A percentile compares a stretch with the other conserved stretches of the same genome.
These are phyloP conservation scores for Tolypocladium paradoxum DNA, from an alignment of 2,329 filamentous ascomycete genomes.

Conservation along the genomic window DNA sequence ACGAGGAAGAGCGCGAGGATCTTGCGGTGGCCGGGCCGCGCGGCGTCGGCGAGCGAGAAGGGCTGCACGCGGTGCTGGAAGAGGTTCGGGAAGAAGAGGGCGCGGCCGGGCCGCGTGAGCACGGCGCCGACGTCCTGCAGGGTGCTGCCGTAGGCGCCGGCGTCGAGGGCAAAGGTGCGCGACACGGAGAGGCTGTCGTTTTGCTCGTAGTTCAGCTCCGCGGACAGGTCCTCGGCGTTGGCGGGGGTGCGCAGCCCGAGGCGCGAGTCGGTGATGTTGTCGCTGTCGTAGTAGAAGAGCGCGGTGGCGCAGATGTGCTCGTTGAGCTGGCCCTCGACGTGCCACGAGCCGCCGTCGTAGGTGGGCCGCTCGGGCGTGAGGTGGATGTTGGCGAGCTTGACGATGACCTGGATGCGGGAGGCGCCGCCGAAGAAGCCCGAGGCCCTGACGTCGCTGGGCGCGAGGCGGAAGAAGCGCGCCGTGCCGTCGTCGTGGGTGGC, in stretches of 20 bases:
- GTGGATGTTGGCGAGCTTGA: slow-evolving; percentile 52
- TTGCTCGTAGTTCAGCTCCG: slow-evolving; percentile 18
- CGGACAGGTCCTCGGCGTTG: slow-evolving; percentile 14
- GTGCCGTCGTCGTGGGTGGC: too few relatives aligned
- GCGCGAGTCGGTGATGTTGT: slow-evolving; percentile 45
- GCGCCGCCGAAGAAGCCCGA: slow-evolving; percentile 17
- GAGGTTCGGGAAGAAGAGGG: slow-evolving; percentile 46
- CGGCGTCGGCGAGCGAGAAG: slow-evolving; percentile 40
- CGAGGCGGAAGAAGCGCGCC: neutral
- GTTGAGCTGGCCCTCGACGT: slow-evolving; percentile 45
- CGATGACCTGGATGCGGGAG: slow-evolving; percentile 45
- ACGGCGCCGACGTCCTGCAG: slow-evolving; percentile 34
- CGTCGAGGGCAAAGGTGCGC: slow-evolving; percentile 21
- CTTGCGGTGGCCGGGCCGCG: slow-evolving; percentile 44
- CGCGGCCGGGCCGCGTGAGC: slow-evolving; percentile 31
- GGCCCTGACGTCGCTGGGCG: slow-evolving; percentile 12
- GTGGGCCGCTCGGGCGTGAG: slow-evolving; percentile 45
- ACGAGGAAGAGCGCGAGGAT: slow-evolving; percentile 52
- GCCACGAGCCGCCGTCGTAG: slow-evolving; percentile 44
- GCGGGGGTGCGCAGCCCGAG: slow-evolving; percentile 39
- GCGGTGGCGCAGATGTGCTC: slow-evolving; percentile 55
- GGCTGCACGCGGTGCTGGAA: slow-evolving; percentile 40
- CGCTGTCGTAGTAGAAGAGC: slow-evolving; percentile 49
- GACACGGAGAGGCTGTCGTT: slow-evolving; percentile 21
- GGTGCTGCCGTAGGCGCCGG: slow-evolving; percentile 1